Base-by-base conservation (phyloP, 2,329 filamentous ascomycete species). In the Tolypocladium inflatum region DNA sequence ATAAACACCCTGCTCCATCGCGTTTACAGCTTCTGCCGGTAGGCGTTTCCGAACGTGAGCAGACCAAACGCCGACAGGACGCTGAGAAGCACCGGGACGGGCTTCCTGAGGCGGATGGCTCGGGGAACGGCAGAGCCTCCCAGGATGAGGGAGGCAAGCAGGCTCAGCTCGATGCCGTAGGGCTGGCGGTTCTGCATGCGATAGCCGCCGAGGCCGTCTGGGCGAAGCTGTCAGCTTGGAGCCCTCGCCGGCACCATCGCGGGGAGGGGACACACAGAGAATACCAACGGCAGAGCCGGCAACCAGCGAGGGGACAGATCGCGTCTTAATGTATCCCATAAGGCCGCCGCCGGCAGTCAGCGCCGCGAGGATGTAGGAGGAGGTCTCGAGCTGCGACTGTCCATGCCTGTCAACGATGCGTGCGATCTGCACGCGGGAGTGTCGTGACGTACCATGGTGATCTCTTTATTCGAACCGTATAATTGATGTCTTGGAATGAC, bases 281-380 rank as follows among this genome's bases (percentile, higher is more conserved):
- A 80, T 64, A 55, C 94, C 94, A 63, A 99, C 91, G 39, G 87
- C 86, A 64, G 90, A 79, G 56, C 94, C 94, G 17, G 94, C 94
- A 15, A 84, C 85, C 65, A 97, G 81, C 15, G 91, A 96, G 42
- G 93, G 93, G 55, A 96, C 72, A 30, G 92, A 97, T 59, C 90
- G 84, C 0, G 92, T 94, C 71, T 87, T 86, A 51, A 87, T 79
- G 74, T 91, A 99, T 69, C 94, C 94, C 69, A 89, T 88, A 60
- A 90, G 87, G 63, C 94, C 94, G 66, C 94, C 94, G 58, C 88
- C 81, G 55, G 92, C 91, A 59, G 92, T 97, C 59, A 97, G 80
- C 63, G 85, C 80, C 61, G 89, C 90, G 68, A 97, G 85, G 67
- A 89, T 71, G 73, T 87, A 90, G 63, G 93, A 91, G 68, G 90